These are phyloP conservation scores for Pseudocercospora fuligena DNA, from an alignment of 2,329 filamentous ascomycete species.

Conservation along the genomic window DNA sequence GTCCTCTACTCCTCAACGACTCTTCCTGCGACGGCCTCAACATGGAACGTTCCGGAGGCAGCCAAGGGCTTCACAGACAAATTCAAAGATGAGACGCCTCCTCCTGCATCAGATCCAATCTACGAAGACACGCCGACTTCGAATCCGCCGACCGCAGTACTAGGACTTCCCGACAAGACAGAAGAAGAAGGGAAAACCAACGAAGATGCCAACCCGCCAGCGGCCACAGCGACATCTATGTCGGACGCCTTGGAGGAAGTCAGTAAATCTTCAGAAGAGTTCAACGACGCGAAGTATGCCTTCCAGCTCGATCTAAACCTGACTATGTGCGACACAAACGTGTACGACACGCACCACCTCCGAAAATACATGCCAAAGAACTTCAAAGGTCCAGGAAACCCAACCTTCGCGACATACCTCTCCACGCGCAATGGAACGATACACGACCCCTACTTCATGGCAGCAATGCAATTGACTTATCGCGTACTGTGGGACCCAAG, in stretches of 20 bases:
- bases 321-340: conserved; percentile 21
- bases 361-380: conserved; percentile 27
- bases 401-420: conserved; percentile 28
- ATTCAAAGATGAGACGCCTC: conserved; percentile 19
- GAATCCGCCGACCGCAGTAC: conserved; percentile 21
- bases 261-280: conserved; percentile 19
- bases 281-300: conserved; percentile 25
- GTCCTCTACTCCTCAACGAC: conserved; percentile 25
- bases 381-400: conserved; percentile 28
- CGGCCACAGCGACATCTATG: conserved; percentile 11
- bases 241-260: conserved; percentile 16
- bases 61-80: conserved; percentile 23
- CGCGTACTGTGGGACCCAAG: conserved; percentile 30
- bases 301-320: conserved; percentile 25
- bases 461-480: conserved; percentile 30
- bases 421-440: conserved; percentile 28
- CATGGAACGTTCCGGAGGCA: conserved; percentile 21
- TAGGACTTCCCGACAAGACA: conserved; percentile 20
- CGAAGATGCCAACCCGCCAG: conserved; percentile 10
- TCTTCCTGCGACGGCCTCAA: conserved; percentile 19
- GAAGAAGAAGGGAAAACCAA: conserved; percentile 12
- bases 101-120: conserved; percentile 18
- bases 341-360: conserved; percentile 12
- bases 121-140: conserved; percentile 16
- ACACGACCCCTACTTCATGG: conserved; percentile 32